A percentile compares a stretch with the other conserved stretches of the same genome.
These are phyloP conservation scores for Triticum urartu DNA, from an alignment of 176 grass and related monocot species.

Conservation along the genomic window DNA sequence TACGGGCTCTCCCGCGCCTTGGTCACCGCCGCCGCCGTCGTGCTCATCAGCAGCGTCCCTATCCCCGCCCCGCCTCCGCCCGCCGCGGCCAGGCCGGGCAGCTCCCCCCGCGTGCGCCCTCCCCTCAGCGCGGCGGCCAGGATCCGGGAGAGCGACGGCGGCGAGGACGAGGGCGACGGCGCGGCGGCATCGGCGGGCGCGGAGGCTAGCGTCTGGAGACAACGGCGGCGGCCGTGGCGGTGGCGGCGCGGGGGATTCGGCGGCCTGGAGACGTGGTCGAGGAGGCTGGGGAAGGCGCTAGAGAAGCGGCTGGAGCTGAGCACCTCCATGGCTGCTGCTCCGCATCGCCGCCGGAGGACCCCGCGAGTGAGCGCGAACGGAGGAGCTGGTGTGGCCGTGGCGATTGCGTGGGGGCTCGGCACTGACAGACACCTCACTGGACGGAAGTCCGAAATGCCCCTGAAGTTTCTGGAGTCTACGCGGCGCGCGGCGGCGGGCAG, in stretches of 20 bases:
- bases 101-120: slow-evolving; percentile 47
- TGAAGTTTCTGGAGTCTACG: background rate
- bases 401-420: slow-evolving; percentile 11
- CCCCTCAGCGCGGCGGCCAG: slow-evolving; percentile 40
- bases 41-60: slow-evolving; percentile 92
- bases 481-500: accelerated
- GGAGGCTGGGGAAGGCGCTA: slow-evolving; percentile 41
- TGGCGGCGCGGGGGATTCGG: background rate
- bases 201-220: slow-evolving; percentile 8
- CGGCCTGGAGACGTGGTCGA: background rate
- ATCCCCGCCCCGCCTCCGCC: slow-evolving; percentile 54
- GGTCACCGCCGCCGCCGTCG: slow-evolving; percentile 70
- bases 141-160: slow-evolving; percentile 10
- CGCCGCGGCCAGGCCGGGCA: slow-evolving; percentile 33
- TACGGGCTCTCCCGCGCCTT: slow-evolving; percentile 75
- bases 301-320: slow-evolving; percentile 57
- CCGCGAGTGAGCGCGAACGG: slow-evolving; percentile 2
- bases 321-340: slow-evolving; percentile 73
- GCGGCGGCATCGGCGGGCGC: slow-evolving; percentile 14
- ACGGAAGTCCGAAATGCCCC: background rate
- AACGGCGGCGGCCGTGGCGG: background rate
- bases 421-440: background rate
- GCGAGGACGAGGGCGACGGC: background rate
- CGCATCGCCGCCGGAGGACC: slow-evolving; percentile 50
- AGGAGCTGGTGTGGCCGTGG: background rate